These are phyloP conservation scores for Aspergillus sp. DNA, from an alignment of 2,329 filamentous ascomycete genomes.

Conservation along the genomic window DNA sequence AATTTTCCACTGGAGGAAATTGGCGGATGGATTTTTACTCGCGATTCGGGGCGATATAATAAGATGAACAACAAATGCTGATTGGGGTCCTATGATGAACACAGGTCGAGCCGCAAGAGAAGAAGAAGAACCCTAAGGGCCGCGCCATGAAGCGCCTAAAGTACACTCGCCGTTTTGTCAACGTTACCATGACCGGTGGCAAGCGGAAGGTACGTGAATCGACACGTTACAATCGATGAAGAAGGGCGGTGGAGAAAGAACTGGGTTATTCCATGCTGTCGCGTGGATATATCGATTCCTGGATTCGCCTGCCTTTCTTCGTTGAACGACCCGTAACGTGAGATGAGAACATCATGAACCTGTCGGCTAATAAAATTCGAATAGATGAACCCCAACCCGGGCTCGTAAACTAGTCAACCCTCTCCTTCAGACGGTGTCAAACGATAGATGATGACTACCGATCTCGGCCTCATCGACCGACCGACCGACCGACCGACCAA, in stretches of 20 bases:
- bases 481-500: not conserved
- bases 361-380: not conserved
- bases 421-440: constrained; percentile 5
- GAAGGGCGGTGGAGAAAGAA: too few relatives aligned
- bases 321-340: too few relatives aligned
- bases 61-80: not conserved
- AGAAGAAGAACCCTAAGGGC: constrained; percentile 94
- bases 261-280: too few relatives aligned
- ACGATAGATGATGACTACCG: constrained; percentile 1
- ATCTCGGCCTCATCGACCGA: not conserved
- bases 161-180: constrained; percentile 97
- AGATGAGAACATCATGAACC: not conserved
- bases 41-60: not conserved
- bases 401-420: not conserved
- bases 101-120: constrained; percentile 48
- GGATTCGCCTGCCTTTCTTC: too few relatives aligned
- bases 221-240: too few relatives aligned
- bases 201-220: constrained; percentile 76
- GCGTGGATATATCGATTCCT: too few relatives aligned
- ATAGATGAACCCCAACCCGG: constrained; percentile 80
- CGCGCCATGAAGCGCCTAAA: constrained; percentile 93
- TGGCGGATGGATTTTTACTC: not conserved
- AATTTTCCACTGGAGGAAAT: not conserved
- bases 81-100: not conserved
- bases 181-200: constrained; percentile 93